Evolutionary conservation across 148 eudicot genomes (phyloP).

Genomic region (Heliamphora exappendiculata): DNA sequence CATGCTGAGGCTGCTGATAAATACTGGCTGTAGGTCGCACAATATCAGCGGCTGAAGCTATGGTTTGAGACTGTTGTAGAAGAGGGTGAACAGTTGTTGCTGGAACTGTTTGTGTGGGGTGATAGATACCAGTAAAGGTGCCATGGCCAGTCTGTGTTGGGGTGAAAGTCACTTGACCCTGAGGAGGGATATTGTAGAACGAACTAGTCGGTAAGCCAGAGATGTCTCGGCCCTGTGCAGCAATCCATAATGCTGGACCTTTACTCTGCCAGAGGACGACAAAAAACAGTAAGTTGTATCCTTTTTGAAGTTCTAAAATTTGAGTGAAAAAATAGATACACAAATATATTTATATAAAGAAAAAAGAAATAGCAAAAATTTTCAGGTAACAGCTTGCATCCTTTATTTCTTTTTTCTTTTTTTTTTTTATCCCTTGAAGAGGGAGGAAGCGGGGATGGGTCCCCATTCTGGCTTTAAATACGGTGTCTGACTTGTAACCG

Average conservation of each 20-base stretch:
- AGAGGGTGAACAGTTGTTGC: constrained; percentile 56
- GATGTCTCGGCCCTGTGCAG: constrained; percentile 64
- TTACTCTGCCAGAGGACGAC: constrained; percentile 39
- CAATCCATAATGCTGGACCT: constrained; percentile 67
- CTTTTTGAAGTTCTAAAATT: neutral
- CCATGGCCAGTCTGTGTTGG: constrained; percentile 61
- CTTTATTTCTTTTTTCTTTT: too few species aligned
- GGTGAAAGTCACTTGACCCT: constrained; percentile 54
- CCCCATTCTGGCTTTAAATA: neutral
- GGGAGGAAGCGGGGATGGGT: too few species aligned
- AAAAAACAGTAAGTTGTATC: neutral
- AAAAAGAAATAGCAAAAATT: neutral
- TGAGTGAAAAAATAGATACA: neutral
- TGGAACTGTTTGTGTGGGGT: constrained; percentile 58
- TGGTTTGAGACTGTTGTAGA: constrained; percentile 69
- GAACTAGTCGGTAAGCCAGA: constrained; percentile 54
- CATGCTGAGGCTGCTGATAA: constrained; percentile 68
- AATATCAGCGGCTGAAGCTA: constrained; percentile 54
- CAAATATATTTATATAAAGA: neutral
- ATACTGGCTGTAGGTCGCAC: constrained; percentile 49
- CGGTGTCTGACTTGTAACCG: neutral
- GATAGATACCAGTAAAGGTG: constrained; percentile 49
- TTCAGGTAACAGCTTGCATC: neutral
- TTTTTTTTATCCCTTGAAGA: too few species aligned
- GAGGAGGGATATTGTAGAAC: constrained; percentile 70